phyloP scores from a whole-genome alignment of 2,329 filamentous ascomycete species.

The Diaporthe aspalathi region DNA sequence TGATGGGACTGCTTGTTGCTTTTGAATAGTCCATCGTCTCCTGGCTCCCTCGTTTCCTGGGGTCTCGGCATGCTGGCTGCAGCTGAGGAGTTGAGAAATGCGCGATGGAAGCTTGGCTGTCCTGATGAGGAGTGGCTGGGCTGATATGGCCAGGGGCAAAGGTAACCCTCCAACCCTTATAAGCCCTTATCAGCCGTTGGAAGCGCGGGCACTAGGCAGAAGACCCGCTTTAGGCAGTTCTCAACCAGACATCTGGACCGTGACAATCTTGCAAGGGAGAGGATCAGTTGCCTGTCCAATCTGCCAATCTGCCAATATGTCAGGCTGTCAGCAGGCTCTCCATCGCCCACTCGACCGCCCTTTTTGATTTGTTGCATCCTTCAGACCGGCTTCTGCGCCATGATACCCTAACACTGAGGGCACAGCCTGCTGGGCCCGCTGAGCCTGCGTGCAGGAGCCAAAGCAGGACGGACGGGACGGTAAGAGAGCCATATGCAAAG shows the following conservation, averaged over 20 bases:
- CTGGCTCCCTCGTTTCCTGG: background rate
- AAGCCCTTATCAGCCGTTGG: too few species aligned
- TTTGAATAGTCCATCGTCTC: background rate
- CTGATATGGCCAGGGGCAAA: background rate
- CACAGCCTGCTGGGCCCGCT: background rate
- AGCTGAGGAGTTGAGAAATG: background rate
- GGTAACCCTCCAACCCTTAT: too few species aligned
- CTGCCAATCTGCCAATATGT: too few species aligned
- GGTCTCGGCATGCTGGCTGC: background rate
- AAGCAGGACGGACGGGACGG: too few species aligned
- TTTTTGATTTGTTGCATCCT: background rate
- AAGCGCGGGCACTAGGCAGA: too few species aligned
- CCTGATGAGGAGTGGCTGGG: constrained; percentile 1
- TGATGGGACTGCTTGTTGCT: background rate
- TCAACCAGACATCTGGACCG: background rate
- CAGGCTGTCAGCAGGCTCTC: constrained; percentile 19
- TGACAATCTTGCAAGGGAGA: background rate
- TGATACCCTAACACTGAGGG: background rate
- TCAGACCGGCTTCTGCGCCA: constrained; percentile 1
- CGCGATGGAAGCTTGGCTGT: constrained; percentile 19
- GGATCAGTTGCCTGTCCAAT: background rate
- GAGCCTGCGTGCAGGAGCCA: background rate
- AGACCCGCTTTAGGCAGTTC: constrained; percentile 7
- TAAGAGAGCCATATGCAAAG: too few species aligned
- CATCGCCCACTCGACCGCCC: background rate